Conservation (phyloP, 2,329 filamentous ascomycete genomes). For the Pseudophaeomoniella oleicola region DNA sequence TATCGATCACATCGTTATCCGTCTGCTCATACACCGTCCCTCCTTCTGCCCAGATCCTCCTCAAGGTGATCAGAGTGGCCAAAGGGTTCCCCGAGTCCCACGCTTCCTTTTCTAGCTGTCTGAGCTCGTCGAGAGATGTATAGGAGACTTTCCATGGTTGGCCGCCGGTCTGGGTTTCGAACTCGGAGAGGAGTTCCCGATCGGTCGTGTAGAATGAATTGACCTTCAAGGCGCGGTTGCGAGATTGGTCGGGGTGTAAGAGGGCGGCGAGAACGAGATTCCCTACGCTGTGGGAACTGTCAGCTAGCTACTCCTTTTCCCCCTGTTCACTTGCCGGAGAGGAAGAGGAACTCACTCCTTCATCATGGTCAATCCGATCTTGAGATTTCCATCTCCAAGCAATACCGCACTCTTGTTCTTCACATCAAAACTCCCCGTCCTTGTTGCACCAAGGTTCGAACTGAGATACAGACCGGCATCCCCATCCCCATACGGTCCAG, state of each 20-base stretch:
- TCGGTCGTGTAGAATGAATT: slow-evolving; percentile 58
- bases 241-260: slow-evolving; percentile 37
- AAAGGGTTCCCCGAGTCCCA: slow-evolving; percentile 39
- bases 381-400: slow-evolving; percentile 45
- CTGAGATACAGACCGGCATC: slow-evolving; percentile 33
- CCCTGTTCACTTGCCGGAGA: too few relatives aligned
- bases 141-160: slow-evolving; percentile 38
- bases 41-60: slow-evolving; percentile 59
- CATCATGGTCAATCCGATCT: slow-evolving; percentile 56
- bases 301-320: too few relatives aligned
- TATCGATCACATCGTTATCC: slow-evolving; percentile 48
- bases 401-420: slow-evolving; percentile 43
- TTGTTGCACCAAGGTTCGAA: background rate
- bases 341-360: slow-evolving; percentile 39
- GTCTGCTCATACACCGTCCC: slow-evolving; percentile 55
- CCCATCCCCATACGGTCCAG: slow-evolving; percentile 50
- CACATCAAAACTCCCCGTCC: slow-evolving; percentile 44
- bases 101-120: slow-evolving; percentile 41
- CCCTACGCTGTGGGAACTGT: slow-evolving; percentile 38
- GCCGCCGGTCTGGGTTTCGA: slow-evolving; percentile 48
- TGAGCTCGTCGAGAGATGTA: slow-evolving; percentile 39
- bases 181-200: slow-evolving; percentile 47
- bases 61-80: slow-evolving; percentile 45
- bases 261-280: slow-evolving; percentile 50
- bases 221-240: slow-evolving; percentile 46